A percentile compares a stretch with the other conserved stretches of the same genome.
Evolutionary conservation across 106 monocot genomes (phyloP).

Genomic region (Platanthera guangdongensis): DNA sequence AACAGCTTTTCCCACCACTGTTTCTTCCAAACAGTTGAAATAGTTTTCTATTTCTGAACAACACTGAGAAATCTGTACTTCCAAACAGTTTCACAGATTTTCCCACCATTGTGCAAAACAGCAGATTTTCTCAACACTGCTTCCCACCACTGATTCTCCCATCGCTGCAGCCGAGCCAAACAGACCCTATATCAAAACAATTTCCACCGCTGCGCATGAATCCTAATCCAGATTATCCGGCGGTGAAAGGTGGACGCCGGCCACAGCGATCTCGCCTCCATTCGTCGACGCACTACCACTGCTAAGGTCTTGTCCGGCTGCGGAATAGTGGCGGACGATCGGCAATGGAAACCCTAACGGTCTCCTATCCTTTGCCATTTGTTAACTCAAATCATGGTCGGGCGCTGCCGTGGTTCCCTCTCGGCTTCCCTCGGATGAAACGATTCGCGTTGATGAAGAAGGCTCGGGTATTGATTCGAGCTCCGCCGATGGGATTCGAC

Average conservation of each 20-base stretch:
- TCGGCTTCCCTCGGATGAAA: not conserved
- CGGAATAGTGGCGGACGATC: not conserved
- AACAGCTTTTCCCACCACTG: no score
- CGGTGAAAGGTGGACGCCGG: not conserved
- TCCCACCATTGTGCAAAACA: no score
- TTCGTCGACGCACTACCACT: not conserved
- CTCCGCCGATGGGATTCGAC: conserved; percentile 68
- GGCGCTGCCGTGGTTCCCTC: not conserved
- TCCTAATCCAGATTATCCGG: not conserved
- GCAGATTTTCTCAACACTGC: no score
- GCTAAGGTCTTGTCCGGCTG: not conserved
- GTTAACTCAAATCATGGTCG: not conserved
- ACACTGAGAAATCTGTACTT: no score
- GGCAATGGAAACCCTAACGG: not conserved
- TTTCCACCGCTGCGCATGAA: no score
- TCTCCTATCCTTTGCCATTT: not conserved
- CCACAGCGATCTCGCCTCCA: not conserved
- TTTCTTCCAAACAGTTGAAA: no score
- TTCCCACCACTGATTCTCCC: no score
- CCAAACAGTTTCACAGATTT: no score
- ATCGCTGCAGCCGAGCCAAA: no score
- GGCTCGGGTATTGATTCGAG: conserved; percentile 31
- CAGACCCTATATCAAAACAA: no score
- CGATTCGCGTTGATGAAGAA: not conserved
- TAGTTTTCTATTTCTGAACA: no score